Percentiles rank a stretch among this genome's conserved stretches.
Conservation (phyloP, 768 basidiomycete genomes). For the Boletellus ananiceps region DNA sequence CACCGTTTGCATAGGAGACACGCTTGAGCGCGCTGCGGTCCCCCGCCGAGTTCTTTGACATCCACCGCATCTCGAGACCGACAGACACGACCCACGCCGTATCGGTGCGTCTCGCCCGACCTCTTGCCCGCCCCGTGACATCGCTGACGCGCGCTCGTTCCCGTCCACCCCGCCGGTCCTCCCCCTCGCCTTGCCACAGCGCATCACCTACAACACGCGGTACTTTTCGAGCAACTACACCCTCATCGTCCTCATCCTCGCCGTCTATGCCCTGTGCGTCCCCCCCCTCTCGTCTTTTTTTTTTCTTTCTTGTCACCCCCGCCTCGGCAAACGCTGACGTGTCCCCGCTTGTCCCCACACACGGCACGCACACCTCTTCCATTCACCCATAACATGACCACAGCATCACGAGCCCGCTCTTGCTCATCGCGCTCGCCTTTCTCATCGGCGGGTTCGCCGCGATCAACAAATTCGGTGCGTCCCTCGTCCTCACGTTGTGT, state of each 20-base stretch:
- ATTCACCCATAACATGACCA: background rate
- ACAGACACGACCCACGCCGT: slow-evolving; percentile 77
- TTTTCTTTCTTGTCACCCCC: too few species aligned
- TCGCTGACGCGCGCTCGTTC: too few species aligned
- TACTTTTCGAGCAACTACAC: slow-evolving; percentile 92
- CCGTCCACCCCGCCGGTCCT: too few species aligned
- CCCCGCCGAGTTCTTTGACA: slow-evolving; percentile 77
- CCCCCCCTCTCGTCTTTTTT: background rate
- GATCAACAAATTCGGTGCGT: slow-evolving; percentile 85
- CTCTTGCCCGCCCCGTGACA: background rate
- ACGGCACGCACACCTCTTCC: too few species aligned
- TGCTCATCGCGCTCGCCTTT: slow-evolving; percentile 81
- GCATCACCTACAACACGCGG: slow-evolving; percentile 92
- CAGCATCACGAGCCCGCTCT: slow-evolving; percentile 77
- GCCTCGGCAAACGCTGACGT: too few species aligned
- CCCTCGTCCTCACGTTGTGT: too few species aligned
- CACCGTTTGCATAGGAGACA: slow-evolving; percentile 54
- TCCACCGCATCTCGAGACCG: slow-evolving; percentile 78
- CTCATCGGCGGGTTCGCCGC: slow-evolving; percentile 86
- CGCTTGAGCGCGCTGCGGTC: slow-evolving; percentile 71
- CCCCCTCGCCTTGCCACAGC: slow-evolving; percentile 29
- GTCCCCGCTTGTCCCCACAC: too few species aligned
- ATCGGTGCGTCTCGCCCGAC: slow-evolving; percentile 39
- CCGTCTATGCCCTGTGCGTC: slow-evolving; percentile 81
- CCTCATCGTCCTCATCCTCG: slow-evolving; percentile 67